Evolutionary conservation across 495 filamentous ascomycete genomes (phyloP).

Genomic region (Penicillium mononematosum): DNA sequence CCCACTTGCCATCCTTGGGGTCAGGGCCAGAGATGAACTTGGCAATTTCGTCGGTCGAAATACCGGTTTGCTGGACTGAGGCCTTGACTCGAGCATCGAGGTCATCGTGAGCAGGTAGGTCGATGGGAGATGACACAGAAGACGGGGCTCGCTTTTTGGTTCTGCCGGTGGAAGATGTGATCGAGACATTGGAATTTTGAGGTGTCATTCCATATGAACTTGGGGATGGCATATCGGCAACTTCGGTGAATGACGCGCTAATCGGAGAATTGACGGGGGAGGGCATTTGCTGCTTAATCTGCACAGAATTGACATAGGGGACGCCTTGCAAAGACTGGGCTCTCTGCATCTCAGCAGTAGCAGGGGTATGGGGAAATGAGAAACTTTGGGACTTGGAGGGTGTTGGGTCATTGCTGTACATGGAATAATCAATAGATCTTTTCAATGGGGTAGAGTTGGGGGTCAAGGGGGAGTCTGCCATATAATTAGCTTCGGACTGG

Average conservation of each 20-base stretch:
- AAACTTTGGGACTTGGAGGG: conserved; percentile 38
- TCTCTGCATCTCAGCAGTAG: conserved; percentile 47
- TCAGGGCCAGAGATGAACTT: conserved; percentile 80
- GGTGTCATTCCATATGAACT: conserved; percentile 25
- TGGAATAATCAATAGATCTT: conserved; percentile 39
- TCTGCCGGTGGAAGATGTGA: conserved; percentile 25
- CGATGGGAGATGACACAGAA: conserved; percentile 29
- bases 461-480: conserved; percentile 47
- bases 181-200: conserved; percentile 32
- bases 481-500: conserved; percentile 15
- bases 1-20: conserved; percentile 70
- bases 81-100: conserved; percentile 50
- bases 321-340: conserved; percentile 48
- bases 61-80: conserved; percentile 67
- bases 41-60: conserved; percentile 83
- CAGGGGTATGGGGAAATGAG: conserved; percentile 36
- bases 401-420: conserved; percentile 35
- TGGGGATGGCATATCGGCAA: conserved; percentile 46
- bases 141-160: conserved; percentile 13
- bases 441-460: conserved; percentile 50
- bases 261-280: conserved; percentile 52
- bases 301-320: conserved; percentile 34
- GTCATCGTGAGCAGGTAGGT: conserved; percentile 45
- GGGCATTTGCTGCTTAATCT: conserved; percentile 43
- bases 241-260: conserved; percentile 48